Percentiles rank a stretch among this genome's conserved stretches.
Conservation (phyloP, 352 stramenopile genomes). For the Phytophthora pseudosyringae region DNA sequence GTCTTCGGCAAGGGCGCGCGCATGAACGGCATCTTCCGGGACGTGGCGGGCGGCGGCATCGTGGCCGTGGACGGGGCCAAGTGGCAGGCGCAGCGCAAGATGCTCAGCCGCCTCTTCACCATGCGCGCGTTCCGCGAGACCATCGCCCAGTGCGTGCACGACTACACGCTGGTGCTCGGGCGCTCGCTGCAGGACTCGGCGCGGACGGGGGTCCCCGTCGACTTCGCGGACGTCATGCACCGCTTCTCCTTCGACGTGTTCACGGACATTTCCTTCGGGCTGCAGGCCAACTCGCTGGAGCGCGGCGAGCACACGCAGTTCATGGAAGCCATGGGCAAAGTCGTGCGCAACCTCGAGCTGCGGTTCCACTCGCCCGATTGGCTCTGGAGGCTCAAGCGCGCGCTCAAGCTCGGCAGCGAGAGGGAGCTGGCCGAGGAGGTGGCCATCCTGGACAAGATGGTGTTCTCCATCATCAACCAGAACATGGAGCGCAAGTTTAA, state of each 20-base stretch:
- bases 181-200: constrained; percentile 25
- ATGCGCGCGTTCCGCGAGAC: constrained; percentile 47
- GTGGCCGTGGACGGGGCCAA: constrained; percentile 52
- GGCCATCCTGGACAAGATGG: constrained; percentile 43
- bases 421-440: constrained; percentile 38
- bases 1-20: constrained; percentile 69
- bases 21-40: constrained; percentile 47
- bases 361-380: constrained; percentile 58
- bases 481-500: constrained; percentile 48
- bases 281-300: constrained; percentile 53
- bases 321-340: constrained; percentile 48
- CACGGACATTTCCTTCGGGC: constrained; percentile 57
- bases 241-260: constrained; percentile 67
- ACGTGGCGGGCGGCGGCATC: constrained; percentile 66
- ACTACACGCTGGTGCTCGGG: constrained; percentile 45
- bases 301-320: constrained; percentile 51
- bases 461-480: constrained; percentile 56
- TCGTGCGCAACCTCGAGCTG: constrained; percentile 38
- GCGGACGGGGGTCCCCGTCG: constrained; percentile 21
- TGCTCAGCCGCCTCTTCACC: constrained; percentile 83
- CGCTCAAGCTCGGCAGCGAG: constrained; percentile 51
- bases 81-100: constrained; percentile 71
- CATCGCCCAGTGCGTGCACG: constrained; percentile 45
- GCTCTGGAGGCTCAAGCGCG: constrained; percentile 66
- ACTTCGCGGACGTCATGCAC: constrained; percentile 50